Percentiles rank a stretch among this genome's conserved stretches.
Evolutionary conservation across 2,329 filamentous ascomycete species (phyloP).

Genomic region (Scedosporium apiospermum): DNA sequence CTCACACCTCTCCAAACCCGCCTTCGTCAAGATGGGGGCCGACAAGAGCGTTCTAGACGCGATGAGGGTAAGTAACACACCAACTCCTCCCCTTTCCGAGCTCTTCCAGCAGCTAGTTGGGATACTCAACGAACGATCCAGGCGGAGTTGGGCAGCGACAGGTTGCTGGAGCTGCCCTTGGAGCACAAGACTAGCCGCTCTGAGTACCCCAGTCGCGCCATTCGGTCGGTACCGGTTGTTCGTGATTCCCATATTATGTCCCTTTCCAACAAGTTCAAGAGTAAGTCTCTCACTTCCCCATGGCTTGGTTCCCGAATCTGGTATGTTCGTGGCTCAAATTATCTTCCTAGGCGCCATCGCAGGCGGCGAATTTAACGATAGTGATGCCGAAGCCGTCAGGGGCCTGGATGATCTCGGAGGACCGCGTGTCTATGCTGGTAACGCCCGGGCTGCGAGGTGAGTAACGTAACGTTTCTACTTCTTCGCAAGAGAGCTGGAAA

Average conservation of each 20-base stretch:
- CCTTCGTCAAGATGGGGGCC: conserved; percentile 30
- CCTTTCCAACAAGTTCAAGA: neutral
- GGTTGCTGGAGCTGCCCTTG: conserved; percentile 16
- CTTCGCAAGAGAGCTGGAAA: neutral
- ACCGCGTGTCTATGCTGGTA: neutral
- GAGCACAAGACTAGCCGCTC: conserved; percentile 10
- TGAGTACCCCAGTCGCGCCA: neutral
- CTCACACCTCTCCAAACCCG: neutral
- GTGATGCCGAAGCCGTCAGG: conserved; percentile 17
- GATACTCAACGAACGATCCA: conserved; percentile 5
- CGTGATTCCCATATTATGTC: neutral
- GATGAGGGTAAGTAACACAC: conserved; percentile 4
- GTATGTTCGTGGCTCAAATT: too few relatives aligned
- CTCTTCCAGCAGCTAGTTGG: neutral
- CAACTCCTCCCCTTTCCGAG: neutral
- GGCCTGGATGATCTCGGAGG: conserved; percentile 17
- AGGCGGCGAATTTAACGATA: conserved; percentile 18
- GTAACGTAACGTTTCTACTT: neutral
- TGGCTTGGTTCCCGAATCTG: too few relatives aligned
- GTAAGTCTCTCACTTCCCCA: neutral
- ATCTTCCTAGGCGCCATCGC: conserved; percentile 12
- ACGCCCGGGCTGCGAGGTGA: neutral
- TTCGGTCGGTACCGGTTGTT: conserved; percentile 1
- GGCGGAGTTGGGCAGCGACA: conserved; percentile 19
- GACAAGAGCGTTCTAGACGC: conserved; percentile 37